Percentiles rank a stretch among this genome's conserved stretches.
Conservation (phyloP, 2,329 filamentous ascomycete species). For the Aspergillus sp. region DNA sequence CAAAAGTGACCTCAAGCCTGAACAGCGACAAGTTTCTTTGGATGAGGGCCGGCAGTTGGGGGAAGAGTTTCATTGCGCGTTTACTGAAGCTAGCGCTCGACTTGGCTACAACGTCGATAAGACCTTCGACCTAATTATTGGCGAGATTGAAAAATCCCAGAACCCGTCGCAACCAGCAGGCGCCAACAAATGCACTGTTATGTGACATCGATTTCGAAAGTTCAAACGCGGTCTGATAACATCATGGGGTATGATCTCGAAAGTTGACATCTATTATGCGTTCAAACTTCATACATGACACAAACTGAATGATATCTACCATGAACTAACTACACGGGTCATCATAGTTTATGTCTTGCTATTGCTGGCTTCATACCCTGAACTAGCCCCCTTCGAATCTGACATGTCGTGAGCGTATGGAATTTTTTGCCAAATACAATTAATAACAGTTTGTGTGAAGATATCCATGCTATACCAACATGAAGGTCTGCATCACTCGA, state of each 20-base stretch:
- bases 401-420: too few species aligned
- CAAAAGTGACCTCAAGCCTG: conserved; percentile 87
- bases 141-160: conserved; percentile 88
- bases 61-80: conserved; percentile 83
- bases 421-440: too few species aligned
- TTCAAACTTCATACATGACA: too few species aligned
- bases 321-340: too few species aligned
- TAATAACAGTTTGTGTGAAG: too few species aligned
- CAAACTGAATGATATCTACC: too few species aligned
- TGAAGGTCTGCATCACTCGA: too few species aligned
- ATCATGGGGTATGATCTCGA: too few species aligned
- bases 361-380: too few species aligned
- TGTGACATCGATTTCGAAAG: conserved; percentile 52
- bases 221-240: neutral
- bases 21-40: conserved; percentile 81
- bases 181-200: conserved; percentile 73
- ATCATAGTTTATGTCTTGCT: too few species aligned
- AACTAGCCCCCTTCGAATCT: too few species aligned
- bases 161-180: conserved; percentile 79
- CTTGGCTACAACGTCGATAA: conserved; percentile 91
- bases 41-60: conserved; percentile 81
- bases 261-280: neutral
- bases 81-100: conserved; percentile 88
- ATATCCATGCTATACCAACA: too few species aligned
- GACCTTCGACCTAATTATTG: conserved; percentile 90